A percentile compares a stretch with the other conserved stretches of the same genome.
Evolutionary conservation across 805 yeast genomes (phyloP).

Genomic region (Teunomyces barrocoloradensis): DNA sequence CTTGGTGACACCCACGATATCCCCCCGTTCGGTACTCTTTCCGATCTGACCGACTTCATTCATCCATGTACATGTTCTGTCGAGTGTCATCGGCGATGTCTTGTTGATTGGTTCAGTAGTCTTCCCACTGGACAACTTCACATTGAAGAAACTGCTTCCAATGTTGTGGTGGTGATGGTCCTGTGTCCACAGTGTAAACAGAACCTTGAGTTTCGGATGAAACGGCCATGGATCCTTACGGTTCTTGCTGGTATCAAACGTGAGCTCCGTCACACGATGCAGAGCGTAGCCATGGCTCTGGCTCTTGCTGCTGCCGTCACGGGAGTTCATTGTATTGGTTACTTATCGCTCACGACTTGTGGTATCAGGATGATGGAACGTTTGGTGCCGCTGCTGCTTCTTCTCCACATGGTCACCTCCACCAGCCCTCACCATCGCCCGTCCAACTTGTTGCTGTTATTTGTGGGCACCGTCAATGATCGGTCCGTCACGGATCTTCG

Average conservation of each 20-base stretch:
- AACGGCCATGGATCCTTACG: conserved; percentile 24
- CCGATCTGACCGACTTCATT: conserved; percentile 36
- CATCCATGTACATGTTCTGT: conserved; percentile 41
- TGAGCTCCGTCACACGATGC: conserved; percentile 19
- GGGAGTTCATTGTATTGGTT: conserved; percentile 39
- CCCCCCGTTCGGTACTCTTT: conserved; percentile 36
- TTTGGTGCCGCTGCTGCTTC: conserved; percentile 31
- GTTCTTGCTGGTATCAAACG: conserved; percentile 16
- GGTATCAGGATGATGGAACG: conserved; percentile 38
- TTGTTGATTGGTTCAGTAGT: conserved; percentile 41
- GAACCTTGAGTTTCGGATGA: conserved; percentile 31
- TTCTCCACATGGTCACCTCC: conserved; percentile 21
- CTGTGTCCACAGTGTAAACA: conserved; percentile 43
- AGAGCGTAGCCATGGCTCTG: conserved; percentile 30
- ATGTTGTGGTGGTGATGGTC: conserved; percentile 19
- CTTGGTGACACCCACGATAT: conserved; percentile 38
- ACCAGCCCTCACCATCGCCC: too few relatives aligned
- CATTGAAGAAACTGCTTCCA: neutral
- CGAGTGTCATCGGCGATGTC: conserved; percentile 36
- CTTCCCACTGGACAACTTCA: conserved; percentile 28
- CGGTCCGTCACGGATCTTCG: conserved; percentile 21
- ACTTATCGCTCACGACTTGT: conserved; percentile 35
- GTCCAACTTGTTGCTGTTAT: conserved; percentile 1
- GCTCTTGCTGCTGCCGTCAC: conserved; percentile 40
- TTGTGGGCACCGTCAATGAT: conserved; percentile 15